Base-by-base conservation (phyloP, 768 basidiomycete genomes). In the Suillus brevipes region DNA sequence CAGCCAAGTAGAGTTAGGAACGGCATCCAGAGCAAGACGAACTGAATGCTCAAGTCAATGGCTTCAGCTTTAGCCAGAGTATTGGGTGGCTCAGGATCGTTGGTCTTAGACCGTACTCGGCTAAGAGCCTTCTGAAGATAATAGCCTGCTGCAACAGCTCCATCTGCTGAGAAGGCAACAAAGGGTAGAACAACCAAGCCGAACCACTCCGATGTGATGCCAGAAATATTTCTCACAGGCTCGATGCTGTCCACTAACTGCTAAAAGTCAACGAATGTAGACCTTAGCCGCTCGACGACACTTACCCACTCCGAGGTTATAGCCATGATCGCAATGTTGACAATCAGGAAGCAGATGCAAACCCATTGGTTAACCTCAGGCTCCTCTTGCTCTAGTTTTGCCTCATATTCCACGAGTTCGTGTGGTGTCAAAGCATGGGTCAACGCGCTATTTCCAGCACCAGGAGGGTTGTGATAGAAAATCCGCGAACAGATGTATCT, bases 31-130 rank as follows among this genome's bases (percentile, higher is more conserved):
- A 91, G 90, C 13, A 92, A 79, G 20, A 82, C 82, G 73, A 92
- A 92, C 70, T 92, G 91, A 64, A 92, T 90, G 70, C 87, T 88
- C 55, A 91, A 81, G 72, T 92, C 91, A 64, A 92, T 92, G 6
- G 89, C 87, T 28, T 86, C 82, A 1, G 82, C 88, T 71, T 85
- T 85, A 0, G 90, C 90, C 25, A 90, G 77, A n/a, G 82, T 81
- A 6, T 80, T 78, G 1, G 88, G 88, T 18, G 84, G 69, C 45
- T 72, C 77, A 0, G 78, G 77, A 5, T 78, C 74, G 43, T 78
- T 59, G 47, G 50, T 49, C 53, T 45, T 66, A 18, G 9, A 40
- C 38, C 50, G 23, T 13, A 59, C 6, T 31, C 4, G 57, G 12
- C 25, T 37, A 63, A 60, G 6, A 23, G 57, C 25, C 28, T 42